These are phyloP conservation scores for Eucalyptus paniculata DNA, from an alignment of 345 rosid genomes.

Conservation along the genomic window DNA sequence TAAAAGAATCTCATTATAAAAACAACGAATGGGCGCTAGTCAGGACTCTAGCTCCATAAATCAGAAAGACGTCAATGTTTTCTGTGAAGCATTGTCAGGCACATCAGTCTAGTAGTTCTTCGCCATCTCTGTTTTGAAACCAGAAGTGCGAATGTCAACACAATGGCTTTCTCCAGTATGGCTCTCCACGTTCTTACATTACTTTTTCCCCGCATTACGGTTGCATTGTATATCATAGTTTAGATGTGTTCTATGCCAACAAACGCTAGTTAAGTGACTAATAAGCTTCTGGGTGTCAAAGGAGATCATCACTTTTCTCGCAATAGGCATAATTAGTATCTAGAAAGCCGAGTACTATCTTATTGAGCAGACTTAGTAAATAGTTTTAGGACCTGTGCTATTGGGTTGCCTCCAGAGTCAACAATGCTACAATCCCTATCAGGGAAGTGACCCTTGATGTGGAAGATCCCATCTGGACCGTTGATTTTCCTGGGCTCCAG, in stretches of 20 bases:
- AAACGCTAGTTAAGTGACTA: neutral
- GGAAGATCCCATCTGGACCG: conserved; percentile 22
- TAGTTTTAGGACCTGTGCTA: conserved; percentile 33
- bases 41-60: neutral
- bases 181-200: neutral
- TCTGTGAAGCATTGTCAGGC: neutral
- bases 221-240: neutral
- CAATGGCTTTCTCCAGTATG: neutral
- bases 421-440: conserved; percentile 44
- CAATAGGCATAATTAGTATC: neutral
- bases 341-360: neutral
- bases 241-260: neutral
- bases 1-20: neutral
- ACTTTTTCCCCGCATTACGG: neutral
- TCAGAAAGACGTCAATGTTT: neutral
- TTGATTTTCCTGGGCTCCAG: conserved; percentile 4
- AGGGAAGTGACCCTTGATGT: conserved; percentile 56
- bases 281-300: neutral
- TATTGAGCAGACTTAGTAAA: neutral
- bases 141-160: neutral
- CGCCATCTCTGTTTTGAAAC: neutral
- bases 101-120: neutral
- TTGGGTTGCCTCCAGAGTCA: conserved; percentile 29
- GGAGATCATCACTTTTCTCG: neutral
- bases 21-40: neutral